Conservation (phyloP, 2,329 filamentous ascomycete species). For the Parafenestella ontariensis region DNA sequence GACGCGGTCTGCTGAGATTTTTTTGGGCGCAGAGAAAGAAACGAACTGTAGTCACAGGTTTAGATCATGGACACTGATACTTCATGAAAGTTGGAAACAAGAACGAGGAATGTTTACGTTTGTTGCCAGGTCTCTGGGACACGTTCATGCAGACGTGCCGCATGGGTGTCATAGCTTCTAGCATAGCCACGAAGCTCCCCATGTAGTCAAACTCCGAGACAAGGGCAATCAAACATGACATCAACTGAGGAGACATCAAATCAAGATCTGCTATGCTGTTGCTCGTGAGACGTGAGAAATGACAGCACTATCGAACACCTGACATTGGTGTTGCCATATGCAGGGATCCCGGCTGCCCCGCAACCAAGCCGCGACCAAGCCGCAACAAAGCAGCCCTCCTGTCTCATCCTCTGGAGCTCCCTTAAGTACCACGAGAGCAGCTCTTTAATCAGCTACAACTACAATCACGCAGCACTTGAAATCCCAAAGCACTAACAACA, state of each 20-base stretch:
- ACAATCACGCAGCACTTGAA: background rate
- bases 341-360: conserved; percentile 32
- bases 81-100: background rate
- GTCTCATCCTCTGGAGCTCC: conserved; percentile 11
- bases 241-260: background rate
- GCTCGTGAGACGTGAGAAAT: conserved; percentile 26
- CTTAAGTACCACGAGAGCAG: conserved; percentile 1
- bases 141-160: background rate
- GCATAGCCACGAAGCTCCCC: background rate
- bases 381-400: conserved; percentile 19
- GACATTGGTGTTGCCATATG: conserved; percentile 21
- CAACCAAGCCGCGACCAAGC: conserved; percentile 21
- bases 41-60: background rate
- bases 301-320: conserved; percentile 18
- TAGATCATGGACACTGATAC: background rate
- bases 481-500: conserved; percentile 13
- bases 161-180: conserved; percentile 2
- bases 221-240: background rate
- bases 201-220: background rate
- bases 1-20: too few species aligned
- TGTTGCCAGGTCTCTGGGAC: background rate
- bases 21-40: background rate
- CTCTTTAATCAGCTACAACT: background rate
- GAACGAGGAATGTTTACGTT: background rate
- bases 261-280: conserved; percentile 5